Percentiles rank a stretch among this genome's conserved stretches.
phyloP scores from a whole-genome alignment of 257 asterid genomes.

The Lycium barbarum region DNA sequence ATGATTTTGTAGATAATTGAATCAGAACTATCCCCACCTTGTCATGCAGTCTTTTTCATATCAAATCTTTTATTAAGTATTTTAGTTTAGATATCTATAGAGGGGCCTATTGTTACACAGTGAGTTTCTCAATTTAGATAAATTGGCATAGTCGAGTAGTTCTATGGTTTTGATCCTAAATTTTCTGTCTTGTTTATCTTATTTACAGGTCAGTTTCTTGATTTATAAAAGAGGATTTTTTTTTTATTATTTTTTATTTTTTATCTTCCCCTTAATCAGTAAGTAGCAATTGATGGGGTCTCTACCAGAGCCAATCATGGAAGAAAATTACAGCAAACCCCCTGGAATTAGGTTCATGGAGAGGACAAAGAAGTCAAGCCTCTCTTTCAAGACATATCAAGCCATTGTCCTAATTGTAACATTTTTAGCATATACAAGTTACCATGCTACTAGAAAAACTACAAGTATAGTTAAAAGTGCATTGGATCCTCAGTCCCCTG shows the following conservation, averaged over 20 bases:
- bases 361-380: conserved; percentile 53
- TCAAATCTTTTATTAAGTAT: neutral
- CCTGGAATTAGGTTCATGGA: conserved; percentile 69
- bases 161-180: neutral
- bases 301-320: conserved; percentile 39
- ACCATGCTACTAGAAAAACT: conserved; percentile 93
- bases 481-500: conserved; percentile 84
- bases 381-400: conserved; percentile 84
- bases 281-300: conserved; percentile 60
- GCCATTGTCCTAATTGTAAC: conserved; percentile 77
- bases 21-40: neutral
- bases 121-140: neutral
- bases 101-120: neutral
- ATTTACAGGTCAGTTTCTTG: conserved; percentile 12
- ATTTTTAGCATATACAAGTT: conserved; percentile 77
- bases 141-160: neutral
- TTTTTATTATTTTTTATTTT: too few relatives aligned
- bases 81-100: neutral
- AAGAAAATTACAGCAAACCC: conserved; percentile 56
- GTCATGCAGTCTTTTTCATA: neutral
- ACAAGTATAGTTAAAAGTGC: conserved; percentile 93
- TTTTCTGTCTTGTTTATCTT: neutral
- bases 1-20: neutral
- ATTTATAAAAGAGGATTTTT: conserved; percentile 29
- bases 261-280: neutral